Base-by-base conservation (phyloP, 2,329 filamentous ascomycete species). In the Thermoascus crustaceus region DNA sequence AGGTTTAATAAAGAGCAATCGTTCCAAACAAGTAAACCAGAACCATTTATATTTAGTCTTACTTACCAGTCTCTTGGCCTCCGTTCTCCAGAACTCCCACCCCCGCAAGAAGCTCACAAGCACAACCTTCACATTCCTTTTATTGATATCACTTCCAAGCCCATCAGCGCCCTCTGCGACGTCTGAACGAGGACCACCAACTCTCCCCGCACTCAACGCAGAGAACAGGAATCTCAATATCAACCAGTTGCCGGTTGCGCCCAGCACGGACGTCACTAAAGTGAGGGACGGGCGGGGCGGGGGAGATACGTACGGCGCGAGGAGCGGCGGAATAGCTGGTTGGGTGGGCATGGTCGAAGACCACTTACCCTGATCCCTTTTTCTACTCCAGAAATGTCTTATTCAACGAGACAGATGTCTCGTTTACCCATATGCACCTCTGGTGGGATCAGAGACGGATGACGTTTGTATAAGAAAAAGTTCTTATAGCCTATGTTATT, bases 51-150 rank as follows among this genome's bases (percentile, higher is more conserved):
- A n/a, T n/a, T n/a, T n/a, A n/a, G n/a, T n/a, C n/a, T n/a, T 16
- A 50, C 69, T 45, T 62, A 85, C 82, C 52, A 86, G 60, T 58
- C 80, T 80, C 35, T 76, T 72, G 2, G 72, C 73, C 32, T 84
- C 80, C 3, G 80, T 75, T 43, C 68, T 78, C 86, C 87, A 95
- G 54, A 94, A 93, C 1, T 73, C 66, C 44, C 73, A 75, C 49
- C 89, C 82, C 41, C 85, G 73, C 61, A 94, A 65, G 61, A 91
- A 94, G 64, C 84, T 93, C 39, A 91, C 78, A 3, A 95, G 68
- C 3, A 94, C 69, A 1, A 95, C 73, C 32, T 67, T 71, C 17
- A 58, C 61, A 27, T 63, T 49, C 43, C 53, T 50, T 3, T 46
- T 53, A 49, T 62, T 52, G 24, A 34, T 16, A 17, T 22, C 38